Percentiles rank a stretch among this genome's conserved stretches.
These are phyloP conservation scores for Penicillium janthinellum DNA, from an alignment of 2,329 filamentous ascomycete genomes.

Conservation along the genomic window DNA sequence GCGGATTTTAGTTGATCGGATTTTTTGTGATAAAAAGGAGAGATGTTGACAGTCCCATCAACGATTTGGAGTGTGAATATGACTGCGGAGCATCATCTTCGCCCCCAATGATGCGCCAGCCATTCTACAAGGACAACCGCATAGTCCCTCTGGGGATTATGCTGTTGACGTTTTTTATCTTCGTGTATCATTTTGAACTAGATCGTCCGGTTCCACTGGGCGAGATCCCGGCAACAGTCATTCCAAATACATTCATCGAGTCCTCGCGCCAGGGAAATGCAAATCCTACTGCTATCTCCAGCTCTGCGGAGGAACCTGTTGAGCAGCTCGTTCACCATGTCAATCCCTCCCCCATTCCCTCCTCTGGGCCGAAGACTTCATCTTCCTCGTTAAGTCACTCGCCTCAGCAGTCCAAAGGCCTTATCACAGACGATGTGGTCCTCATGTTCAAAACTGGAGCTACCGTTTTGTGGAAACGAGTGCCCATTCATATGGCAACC, in stretches of 20 bases:
- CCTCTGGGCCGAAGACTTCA: not conserved
- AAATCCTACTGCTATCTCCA: not conserved
- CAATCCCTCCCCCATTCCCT: slow-evolving; percentile 12
- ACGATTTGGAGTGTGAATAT: not conserved
- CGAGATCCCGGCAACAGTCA: slow-evolving; percentile 6
- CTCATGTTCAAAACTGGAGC: slow-evolving; percentile 31
- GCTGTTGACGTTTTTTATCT: slow-evolving; percentile 24
- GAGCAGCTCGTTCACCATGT: slow-evolving; percentile 6
- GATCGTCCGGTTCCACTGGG: slow-evolving; percentile 19
- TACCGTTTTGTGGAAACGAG: slow-evolving; percentile 29
- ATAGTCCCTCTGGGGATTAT: slow-evolving; percentile 29
- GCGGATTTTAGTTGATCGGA: not conserved
- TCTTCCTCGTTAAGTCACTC: slow-evolving; percentile 3
- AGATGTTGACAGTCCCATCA: not conserved
- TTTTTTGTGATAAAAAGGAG: slow-evolving; percentile 12
- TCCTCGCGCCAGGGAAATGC: not conserved
- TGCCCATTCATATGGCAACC: slow-evolving; percentile 32
- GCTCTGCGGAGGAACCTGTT: not conserved
- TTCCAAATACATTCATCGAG: slow-evolving; percentile 9
- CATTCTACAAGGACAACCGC: slow-evolving; percentile 29
- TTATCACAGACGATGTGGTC: slow-evolving; percentile 12
- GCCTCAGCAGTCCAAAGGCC: slow-evolving; percentile 2
- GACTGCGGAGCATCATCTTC: not conserved
- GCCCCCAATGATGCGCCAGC: slow-evolving; percentile 11
- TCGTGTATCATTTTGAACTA: slow-evolving; percentile 28